These are phyloP conservation scores for Lentinula boryana DNA, from an alignment of 768 basidiomycete genomes.

Conservation along the genomic window DNA sequence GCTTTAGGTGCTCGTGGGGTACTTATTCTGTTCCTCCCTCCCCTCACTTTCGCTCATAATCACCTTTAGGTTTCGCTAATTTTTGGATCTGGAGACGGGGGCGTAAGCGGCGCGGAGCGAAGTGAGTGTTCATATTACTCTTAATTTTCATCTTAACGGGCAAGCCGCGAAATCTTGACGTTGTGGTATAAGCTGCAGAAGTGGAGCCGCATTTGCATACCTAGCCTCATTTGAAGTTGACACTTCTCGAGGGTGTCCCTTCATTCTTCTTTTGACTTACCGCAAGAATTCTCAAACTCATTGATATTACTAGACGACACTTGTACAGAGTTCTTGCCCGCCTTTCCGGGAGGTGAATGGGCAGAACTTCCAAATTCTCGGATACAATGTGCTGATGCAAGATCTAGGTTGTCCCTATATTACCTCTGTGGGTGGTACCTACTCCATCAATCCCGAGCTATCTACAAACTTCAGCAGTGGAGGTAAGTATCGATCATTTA, in stretches of 20 bases:
- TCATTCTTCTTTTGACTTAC: neutral
- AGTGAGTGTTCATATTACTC: neutral
- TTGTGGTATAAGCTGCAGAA: neutral
- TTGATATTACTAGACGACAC: slow-evolving; percentile 22
- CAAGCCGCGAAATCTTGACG: neutral
- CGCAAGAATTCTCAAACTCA: neutral
- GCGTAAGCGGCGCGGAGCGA: slow-evolving; percentile 26
- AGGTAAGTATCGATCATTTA: neutral
- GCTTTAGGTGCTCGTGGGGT: slow-evolving; percentile 40
- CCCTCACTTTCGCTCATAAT: neutral
- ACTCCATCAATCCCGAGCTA: slow-evolving; percentile 18
- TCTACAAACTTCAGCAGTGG: slow-evolving; percentile 12
- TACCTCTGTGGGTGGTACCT: slow-evolving; percentile 33
- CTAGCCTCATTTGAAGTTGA: no score
- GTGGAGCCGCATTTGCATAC: no score
- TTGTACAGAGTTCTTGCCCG: slow-evolving; percentile 28
- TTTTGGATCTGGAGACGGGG: slow-evolving; percentile 34
- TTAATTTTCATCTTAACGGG: no score
- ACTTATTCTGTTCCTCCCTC: slow-evolving; percentile 28
- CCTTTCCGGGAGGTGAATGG: slow-evolving; percentile 21
- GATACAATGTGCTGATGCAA: neutral
- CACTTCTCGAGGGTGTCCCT: no score
- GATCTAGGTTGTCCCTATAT: slow-evolving; percentile 22
- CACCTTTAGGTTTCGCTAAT: neutral
- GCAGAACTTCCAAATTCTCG: neutral